Conservation (phyloP, 768 basidiomycete genomes). For the Tylopilus sp. region DNA sequence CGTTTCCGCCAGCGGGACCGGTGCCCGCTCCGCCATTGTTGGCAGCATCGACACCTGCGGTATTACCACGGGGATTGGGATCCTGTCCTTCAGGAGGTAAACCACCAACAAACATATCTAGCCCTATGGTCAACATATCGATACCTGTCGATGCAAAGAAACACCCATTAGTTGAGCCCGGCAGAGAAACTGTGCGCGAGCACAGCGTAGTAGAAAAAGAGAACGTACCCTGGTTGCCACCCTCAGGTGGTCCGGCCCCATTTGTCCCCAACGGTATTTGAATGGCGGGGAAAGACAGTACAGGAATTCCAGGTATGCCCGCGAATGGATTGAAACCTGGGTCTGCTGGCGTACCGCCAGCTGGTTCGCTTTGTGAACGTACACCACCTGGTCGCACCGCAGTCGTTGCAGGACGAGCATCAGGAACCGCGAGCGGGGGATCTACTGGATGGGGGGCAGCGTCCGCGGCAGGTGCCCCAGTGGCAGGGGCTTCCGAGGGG, state of each 20-base stretch:
- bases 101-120: constrained; percentile 37
- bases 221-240: constrained; percentile 18
- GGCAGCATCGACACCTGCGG: constrained; percentile 1
- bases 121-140: constrained; percentile 37
- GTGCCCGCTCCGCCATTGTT: not conserved
- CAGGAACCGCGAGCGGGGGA: not conserved
- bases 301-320: constrained; percentile 21
- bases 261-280: constrained; percentile 22
- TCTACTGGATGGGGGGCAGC: constrained; percentile 1
- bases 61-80: constrained; percentile 8
- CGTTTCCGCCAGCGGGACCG: constrained; percentile 17
- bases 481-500: not conserved
- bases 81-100: constrained; percentile 11
- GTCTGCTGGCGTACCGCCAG: constrained; percentile 1
- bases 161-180: constrained; percentile 18
- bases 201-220: not conserved
- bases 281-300: constrained; percentile 27
- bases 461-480: not conserved
- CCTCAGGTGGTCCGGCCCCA: constrained; percentile 9
- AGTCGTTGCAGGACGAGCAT: not conserved
- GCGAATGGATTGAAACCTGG: constrained; percentile 19
- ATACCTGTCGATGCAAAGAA: constrained; percentile 9
- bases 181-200: constrained; percentile 14
- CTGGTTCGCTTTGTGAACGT: constrained; percentile 4
- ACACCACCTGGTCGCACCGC: constrained; percentile 1